These are phyloP conservation scores for Westerdykella ornata DNA, from an alignment of 2,329 filamentous ascomycete species.

Conservation along the genomic window DNA sequence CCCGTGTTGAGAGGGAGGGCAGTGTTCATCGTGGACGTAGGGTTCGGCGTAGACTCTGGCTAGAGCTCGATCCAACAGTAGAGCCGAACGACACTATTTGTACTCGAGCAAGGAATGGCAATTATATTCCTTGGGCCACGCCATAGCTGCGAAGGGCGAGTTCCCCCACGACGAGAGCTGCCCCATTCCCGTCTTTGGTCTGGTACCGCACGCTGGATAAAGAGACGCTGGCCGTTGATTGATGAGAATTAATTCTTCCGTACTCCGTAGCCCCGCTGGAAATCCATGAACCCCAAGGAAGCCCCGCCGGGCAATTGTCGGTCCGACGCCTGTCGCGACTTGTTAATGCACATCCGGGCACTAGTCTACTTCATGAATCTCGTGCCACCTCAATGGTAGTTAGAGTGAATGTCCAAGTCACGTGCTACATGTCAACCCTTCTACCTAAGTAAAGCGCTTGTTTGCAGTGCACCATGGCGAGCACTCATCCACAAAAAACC, in stretches of 20 bases:
- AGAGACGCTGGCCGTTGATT: constrained; percentile 22
- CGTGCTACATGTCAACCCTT: too few species aligned
- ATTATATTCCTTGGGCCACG: neutral
- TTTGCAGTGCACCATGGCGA: too few species aligned
- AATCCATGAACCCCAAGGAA: too few species aligned
- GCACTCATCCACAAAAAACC: too few species aligned
- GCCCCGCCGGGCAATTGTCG: constrained; percentile 22
- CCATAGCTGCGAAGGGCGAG: too few species aligned
- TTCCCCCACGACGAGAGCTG: neutral
- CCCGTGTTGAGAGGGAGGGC: constrained; percentile 38
- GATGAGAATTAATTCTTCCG: constrained; percentile 31
- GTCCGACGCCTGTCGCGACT: constrained; percentile 11
- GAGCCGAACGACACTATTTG: constrained; percentile 21
- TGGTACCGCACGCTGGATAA: neutral
- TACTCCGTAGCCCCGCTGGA: constrained; percentile 17
- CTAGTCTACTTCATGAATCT: too few species aligned
- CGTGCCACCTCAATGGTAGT: too few species aligned
- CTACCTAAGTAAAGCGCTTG: too few species aligned
- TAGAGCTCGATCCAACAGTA: constrained; percentile 35
- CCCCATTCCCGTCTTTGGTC: constrained; percentile 1
- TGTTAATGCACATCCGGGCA: too few species aligned
- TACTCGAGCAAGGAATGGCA: constrained; percentile 11
- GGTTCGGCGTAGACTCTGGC: constrained; percentile 36
- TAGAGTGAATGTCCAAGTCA: too few species aligned
- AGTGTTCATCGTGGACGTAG: constrained; percentile 37